A percentile compares a stretch with the other conserved stretches of the same genome.
Conservation (phyloP, 73 alveolate genomes). For the Paramecium primaurelia region DNA sequence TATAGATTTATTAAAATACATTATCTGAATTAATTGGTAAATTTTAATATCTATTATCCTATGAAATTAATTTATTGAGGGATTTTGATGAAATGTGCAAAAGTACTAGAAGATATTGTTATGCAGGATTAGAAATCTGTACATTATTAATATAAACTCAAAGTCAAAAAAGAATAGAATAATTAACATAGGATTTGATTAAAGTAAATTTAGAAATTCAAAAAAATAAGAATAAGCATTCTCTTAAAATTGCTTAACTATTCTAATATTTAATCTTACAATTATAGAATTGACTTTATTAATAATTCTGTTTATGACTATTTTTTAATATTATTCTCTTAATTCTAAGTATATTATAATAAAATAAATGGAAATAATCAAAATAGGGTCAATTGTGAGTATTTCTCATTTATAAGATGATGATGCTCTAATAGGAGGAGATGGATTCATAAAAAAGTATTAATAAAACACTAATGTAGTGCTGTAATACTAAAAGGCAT, state of each 20-base stretch:
- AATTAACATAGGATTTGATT: background rate
- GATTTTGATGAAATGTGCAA: background rate
- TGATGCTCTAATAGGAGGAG: constrained; percentile 57
- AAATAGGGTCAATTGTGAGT: constrained; percentile 48
- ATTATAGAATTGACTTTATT: background rate
- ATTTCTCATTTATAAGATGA: constrained; percentile 59
- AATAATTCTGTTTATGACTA: background rate
- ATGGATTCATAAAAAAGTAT: constrained; percentile 53
- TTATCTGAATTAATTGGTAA: background rate
- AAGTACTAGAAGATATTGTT: background rate
- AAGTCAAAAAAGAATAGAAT: background rate
- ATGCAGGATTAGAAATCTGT: background rate
- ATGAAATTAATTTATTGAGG: background rate
- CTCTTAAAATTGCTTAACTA: background rate
- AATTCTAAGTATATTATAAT: background rate
- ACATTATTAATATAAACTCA: background rate
- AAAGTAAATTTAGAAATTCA: background rate
- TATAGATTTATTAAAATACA: background rate
- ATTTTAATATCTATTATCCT: background rate
- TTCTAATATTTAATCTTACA: background rate
- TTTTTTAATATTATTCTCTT: background rate
- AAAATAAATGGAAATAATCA: background rate
- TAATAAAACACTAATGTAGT: background rate
- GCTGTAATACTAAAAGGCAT: constrained; percentile 28
- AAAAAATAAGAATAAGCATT: background rate